Conservation (phyloP, 768 basidiomycete genomes). For the Cystobasidium tubakii region DNA sequence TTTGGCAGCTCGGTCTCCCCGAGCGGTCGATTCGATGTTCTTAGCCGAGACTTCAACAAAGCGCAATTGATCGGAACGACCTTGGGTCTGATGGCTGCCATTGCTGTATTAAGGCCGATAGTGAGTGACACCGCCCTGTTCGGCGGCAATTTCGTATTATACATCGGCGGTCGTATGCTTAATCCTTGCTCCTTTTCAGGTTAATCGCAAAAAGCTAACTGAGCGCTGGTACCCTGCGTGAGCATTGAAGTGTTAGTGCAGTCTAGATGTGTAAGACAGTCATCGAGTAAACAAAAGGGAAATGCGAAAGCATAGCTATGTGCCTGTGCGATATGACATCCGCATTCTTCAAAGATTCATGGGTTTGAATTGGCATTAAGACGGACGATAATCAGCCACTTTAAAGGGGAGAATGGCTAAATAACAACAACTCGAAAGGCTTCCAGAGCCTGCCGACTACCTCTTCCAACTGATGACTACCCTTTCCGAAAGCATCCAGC, state of each 20-base stretch:
- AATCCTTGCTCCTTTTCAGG: background rate
- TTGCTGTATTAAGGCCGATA: constrained; percentile 27
- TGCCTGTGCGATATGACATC: too few relatives aligned
- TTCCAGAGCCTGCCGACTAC: background rate
- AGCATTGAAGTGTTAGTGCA: background rate
- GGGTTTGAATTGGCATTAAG: too few relatives aligned
- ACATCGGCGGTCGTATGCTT: background rate
- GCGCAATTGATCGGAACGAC: constrained; percentile 79
- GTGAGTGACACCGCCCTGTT: background rate
- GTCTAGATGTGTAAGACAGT: background rate
- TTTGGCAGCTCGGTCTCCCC: constrained; percentile 80
- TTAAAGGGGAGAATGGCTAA: background rate
- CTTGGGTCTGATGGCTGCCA: constrained; percentile 54
- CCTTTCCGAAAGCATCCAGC: background rate
- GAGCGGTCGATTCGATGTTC: constrained; percentile 83
- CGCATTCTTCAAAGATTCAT: too few relatives aligned
- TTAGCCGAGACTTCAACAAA: constrained; percentile 90
- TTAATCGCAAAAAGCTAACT: constrained; percentile 19
- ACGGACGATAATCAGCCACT: background rate
- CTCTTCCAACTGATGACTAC: background rate
- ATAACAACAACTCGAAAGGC: background rate
- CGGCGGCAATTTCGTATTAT: background rate
- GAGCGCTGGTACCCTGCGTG: constrained; percentile 29
- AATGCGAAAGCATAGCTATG: too few relatives aligned
- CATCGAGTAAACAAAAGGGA: background rate